These are phyloP conservation scores for Trametes coccinea DNA, from an alignment of 768 basidiomycete genomes.

Conservation along the genomic window DNA sequence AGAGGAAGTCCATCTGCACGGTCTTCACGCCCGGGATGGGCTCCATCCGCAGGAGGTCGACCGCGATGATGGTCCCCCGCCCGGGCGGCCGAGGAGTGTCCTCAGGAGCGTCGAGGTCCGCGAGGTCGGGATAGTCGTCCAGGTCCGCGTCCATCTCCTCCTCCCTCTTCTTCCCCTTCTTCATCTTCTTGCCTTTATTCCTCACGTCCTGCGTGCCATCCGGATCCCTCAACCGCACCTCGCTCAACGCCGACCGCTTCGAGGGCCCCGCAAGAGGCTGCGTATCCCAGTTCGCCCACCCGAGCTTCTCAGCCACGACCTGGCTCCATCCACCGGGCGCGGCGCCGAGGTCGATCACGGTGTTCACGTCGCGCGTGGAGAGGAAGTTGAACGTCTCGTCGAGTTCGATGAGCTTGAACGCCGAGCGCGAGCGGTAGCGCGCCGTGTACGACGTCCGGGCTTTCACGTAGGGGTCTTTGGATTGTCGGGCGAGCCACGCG, in stretches of 20 bases:
- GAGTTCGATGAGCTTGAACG: conserved; percentile 89
- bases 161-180: not conserved
- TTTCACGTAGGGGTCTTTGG: conserved; percentile 70
- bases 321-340: conserved; percentile 97
- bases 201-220: not conserved
- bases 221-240: not conserved
- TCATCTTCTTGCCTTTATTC: not conserved
- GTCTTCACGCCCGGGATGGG: conserved; percentile 73
- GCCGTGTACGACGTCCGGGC: conserved; percentile 45
- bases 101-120: not conserved
- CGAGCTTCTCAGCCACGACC: conserved; percentile 67
- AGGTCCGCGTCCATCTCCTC: not conserved
- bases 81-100: conserved; percentile 24
- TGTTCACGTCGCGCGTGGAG: conserved; percentile 48
- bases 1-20: conserved; percentile 79
- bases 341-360: conserved; percentile 86
- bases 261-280: not conserved
- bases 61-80: conserved; percentile 62
- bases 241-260: not conserved
- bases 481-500: conserved; percentile 71
- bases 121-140: conserved; percentile 9
- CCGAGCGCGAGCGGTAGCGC: conserved; percentile 80
- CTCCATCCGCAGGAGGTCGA: conserved; percentile 76
- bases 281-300: conserved; percentile 38
- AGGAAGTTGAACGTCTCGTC: conserved; percentile 60